Evolutionary conservation across 139 green algal genomes (phyloP), one percentile per base, ranked within the genome.

Genomic region (Limnomonas spitsbergensis): DNA sequence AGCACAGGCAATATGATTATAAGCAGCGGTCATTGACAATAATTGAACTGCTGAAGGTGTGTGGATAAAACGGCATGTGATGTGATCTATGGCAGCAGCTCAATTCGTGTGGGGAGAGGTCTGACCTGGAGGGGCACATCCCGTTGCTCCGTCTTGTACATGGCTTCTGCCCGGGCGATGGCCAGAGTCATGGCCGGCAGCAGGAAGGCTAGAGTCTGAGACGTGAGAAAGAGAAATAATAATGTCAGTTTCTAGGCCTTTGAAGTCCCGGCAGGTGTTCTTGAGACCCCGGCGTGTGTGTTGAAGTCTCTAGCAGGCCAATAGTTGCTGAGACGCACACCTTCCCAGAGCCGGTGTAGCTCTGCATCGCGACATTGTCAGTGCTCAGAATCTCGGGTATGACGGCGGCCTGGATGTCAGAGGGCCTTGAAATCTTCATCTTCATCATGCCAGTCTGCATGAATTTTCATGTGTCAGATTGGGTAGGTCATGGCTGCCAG

Each of bases 281-380:
- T n/a, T n/a, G n/a, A n/a, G n/a, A n/a, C n/a, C n/a, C n/a, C n/a
- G n/a, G n/a, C n/a, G n/a, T n/a, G n/a, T n/a, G n/a, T n/a, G n/a
- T n/a, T n/a, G n/a, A n/a, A n/a, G n/a, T n/a, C n/a, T n/a, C n/a
- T n/a, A n/a, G n/a, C n/a, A n/a, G n/a, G n/a, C n/a, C n/a, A n/a
- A n/a, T n/a, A n/a, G n/a, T n/a, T n/a, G n/a, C n/a, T n/a, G n/a
- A n/a, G n/a, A n/a, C n/a, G n/a, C 83, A 40, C 42, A 94, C 91
- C 87, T 98, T 99, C 38, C 95, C 95, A 40, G 90, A 96, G 7
- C 95, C 95, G 9, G 95, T 98, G 87, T 94, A 96, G 42, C 84
- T 92, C 72, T 97, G 93, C 6, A 99, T 76, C 6, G 93, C 94
- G 3, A 88, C 77, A 69, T 94, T 93, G 2, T 69, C 39, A 3